Base-by-base conservation (phyloP, 2,329 filamentous ascomycete species). In the Clarireedia hainanense region DNA sequence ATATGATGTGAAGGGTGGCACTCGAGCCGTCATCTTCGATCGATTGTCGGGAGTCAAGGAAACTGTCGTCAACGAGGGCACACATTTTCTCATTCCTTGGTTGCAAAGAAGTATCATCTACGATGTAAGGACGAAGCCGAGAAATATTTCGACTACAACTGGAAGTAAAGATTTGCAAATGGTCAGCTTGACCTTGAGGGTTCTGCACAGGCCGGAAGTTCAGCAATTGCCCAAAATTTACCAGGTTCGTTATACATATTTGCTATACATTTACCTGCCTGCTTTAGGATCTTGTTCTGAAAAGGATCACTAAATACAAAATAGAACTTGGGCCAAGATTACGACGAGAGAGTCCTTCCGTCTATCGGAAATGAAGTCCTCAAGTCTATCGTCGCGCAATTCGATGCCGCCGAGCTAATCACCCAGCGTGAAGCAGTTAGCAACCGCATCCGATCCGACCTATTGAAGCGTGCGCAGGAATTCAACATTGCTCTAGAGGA, bases 401-500 rank as follows among this genome's bases (percentile, higher is more conserved):
- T 99, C 80, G 95, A 99, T 72, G 94, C 94, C 63, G 91, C 90
- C 61, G 94, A 99, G 77, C 85, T 99, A 66, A 99, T 99, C 79
- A 99, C 94, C 57, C 94, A 99, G 77, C 88, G 94, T 73, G 95
- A 99, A 77, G 90, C 92, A 62, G 94, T 99, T 67, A 92, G 87
- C 63, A 87, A 96, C 74, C 88, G 91, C 68, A 99, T 99, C 79
- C 91, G 89, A 59, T 80, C 81, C 65, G 94, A 99, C 72, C 84
- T 99, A 50, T 86, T 94, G 70, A 91, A 88, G 77, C 91, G 94
- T 68, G 94, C 94, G 48, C 78, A 86, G 68, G 94, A 99, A 74
- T 99, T 99, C 84, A 96, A 99, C 80, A 99, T 99, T 70, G 90
- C 91, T 27, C 89, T 99, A 53, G 94, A 99, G 76, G 94, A 99